Percentiles rank a stretch among this genome's conserved stretches.
phyloP scores from a whole-genome alignment of 208 protist genomes.

The Trypanosoma scelopori region DNA sequence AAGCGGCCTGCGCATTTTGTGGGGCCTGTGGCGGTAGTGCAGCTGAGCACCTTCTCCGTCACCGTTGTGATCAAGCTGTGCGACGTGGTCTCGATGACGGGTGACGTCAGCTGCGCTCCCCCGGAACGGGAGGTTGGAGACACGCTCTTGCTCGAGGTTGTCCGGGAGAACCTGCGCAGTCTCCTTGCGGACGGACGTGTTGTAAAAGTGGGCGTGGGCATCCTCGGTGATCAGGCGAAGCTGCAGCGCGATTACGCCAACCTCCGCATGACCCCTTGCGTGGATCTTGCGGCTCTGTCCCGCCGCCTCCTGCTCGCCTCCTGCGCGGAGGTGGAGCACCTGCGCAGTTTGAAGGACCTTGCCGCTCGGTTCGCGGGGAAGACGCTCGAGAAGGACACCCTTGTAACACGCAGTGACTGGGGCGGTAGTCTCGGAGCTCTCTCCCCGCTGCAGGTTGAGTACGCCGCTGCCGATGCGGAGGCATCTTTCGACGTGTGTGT shows the following conservation, averaged over 20 bases:
- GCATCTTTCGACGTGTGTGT: constrained; percentile 52
- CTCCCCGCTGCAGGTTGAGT: constrained; percentile 51
- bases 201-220: constrained; percentile 50
- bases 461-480: constrained; percentile 56
- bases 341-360: constrained; percentile 49
- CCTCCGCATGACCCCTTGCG: constrained; percentile 24
- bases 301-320: constrained; percentile 9
- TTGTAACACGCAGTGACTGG: constrained; percentile 59
- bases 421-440: constrained; percentile 46
- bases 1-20: constrained; percentile 1
- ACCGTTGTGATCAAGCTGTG: constrained; percentile 49
- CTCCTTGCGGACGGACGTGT: constrained; percentile 33
- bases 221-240: constrained; percentile 55
- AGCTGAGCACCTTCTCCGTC: constrained; percentile 45
- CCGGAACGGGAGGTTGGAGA: constrained; percentile 18
- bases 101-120: constrained; percentile 15
- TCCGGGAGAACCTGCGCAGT: constrained; percentile 21
- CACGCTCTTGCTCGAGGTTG: constrained; percentile 22
- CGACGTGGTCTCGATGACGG: constrained; percentile 34
- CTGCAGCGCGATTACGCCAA: constrained; percentile 47
- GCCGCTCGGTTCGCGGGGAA: constrained; percentile 31
- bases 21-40: constrained; percentile 49
- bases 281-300: constrained; percentile 46
- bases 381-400: constrained; percentile 44
- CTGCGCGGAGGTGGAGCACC: not conserved